phyloP scores from a whole-genome alignment of 208 protist species.

The Leptomonas pyrrhocoris region DNA sequence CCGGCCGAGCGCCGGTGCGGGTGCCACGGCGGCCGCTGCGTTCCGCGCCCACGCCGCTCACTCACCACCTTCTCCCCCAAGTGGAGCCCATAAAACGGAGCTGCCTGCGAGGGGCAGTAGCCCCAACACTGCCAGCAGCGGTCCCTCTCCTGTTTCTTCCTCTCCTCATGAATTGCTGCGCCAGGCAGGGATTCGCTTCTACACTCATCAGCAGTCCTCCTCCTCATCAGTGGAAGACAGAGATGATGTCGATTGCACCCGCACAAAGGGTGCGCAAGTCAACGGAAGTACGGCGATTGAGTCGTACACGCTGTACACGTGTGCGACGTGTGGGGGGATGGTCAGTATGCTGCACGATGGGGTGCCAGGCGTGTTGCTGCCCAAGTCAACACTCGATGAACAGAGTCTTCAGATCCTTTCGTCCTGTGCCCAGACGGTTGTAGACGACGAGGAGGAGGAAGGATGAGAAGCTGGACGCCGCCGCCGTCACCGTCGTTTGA shows the following conservation, averaged over 20 bases:
- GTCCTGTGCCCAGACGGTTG: constrained; percentile 54
- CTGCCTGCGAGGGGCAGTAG: no score
- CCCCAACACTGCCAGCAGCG: not conserved
- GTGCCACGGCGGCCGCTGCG: constrained; percentile 24
- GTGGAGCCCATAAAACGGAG: no score
- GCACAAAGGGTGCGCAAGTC: not conserved
- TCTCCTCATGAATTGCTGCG: not conserved
- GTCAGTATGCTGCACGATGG: constrained; percentile 65
- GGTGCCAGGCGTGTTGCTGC: constrained; percentile 63
- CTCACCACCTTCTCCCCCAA: not conserved
- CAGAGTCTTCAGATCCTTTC: constrained; percentile 54
- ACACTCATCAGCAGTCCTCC: constrained; percentile 1
- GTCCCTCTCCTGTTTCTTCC: not conserved
- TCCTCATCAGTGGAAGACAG: not conserved
- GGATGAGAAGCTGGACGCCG: no score
- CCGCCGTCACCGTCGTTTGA: no score
- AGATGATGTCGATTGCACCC: constrained; percentile 1
- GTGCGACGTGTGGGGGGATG: constrained; percentile 55
- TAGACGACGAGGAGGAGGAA: constrained; percentile 5
- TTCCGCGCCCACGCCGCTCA: constrained; percentile 10
- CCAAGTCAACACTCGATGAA: constrained; percentile 50
- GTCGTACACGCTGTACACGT: constrained; percentile 57
- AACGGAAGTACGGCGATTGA: constrained; percentile 2
- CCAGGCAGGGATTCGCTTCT: constrained; percentile 10
- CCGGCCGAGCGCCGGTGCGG: constrained; percentile 12